Evolutionary conservation across 768 basidiomycete genomes (phyloP), one percentile per base, ranked within the genome.

Genomic region (Rhodotorula paludigena): DNA sequence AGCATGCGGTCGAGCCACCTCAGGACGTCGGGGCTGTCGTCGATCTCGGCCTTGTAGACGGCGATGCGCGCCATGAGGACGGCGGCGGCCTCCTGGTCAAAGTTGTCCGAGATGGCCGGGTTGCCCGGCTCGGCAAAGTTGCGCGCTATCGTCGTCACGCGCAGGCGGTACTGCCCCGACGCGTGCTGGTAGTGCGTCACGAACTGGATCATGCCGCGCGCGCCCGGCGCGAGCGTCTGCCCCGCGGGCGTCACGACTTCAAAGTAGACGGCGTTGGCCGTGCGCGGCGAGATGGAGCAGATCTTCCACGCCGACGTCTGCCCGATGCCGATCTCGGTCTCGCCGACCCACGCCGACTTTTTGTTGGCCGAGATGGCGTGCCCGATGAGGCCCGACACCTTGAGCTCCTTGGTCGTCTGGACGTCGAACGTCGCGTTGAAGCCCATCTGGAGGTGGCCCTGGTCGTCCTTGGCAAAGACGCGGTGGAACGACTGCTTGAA

Each of bases 371-470:
- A 97, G 78, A 97, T 96, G 38, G 89, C 93, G 76, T 98, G 94
- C 5, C 93, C 93, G 73, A 98, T 99, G 53, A 99, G 84, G 36
- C 96, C 96, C 16, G 96, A 98, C 12, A 99, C 92, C 78, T 93
- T 97, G 70, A 99, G 84, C 77, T 99, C 96, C 82, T 98, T 99
- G 38, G 96, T 98, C 0, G 94, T 96, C 90, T 97, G 61, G 33
- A 99, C 94, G 77, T 98, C 96, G 73, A 99, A 94, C 1, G 92
- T 98, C 16, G 92, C 96, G 74, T 98, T 99, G 82, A 98, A 98
- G 62, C 94, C 96, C 93, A 98, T 97, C 76, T 89, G 85, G 35
- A 98, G 82, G 71, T 89, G 84, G 2, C 93, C 94, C 69, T 94
- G 86, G 25, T 89, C 90, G 72, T 94, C 94, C 78, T 96, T 97